Conservation (phyloP, 1,139 yeast species). For the Pichia inconspicua region DNA sequence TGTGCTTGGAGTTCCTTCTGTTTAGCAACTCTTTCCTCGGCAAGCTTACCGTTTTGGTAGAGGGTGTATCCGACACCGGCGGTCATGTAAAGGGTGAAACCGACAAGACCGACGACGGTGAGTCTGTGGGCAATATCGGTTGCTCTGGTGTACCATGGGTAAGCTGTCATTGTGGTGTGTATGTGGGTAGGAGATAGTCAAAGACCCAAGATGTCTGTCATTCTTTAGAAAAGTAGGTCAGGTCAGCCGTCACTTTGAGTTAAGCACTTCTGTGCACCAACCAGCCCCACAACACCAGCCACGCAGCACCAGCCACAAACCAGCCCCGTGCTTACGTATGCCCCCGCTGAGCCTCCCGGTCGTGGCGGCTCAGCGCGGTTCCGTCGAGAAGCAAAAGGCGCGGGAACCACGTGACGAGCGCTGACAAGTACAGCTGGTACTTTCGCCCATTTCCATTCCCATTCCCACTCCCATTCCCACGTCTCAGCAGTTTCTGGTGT, state of each 20-base stretch:
- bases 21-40: constrained; percentile 34
- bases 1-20: constrained; percentile 27
- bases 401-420: constrained; percentile 22
- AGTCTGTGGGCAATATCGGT: constrained; percentile 81
- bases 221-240: too few relatives aligned
- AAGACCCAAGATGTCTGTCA: background rate
- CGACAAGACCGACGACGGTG: constrained; percentile 69
- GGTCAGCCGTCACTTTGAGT: too few relatives aligned
- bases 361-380: constrained; percentile 3
- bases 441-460: too few relatives aligned
- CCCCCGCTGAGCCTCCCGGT: background rate
- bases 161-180: constrained; percentile 18
- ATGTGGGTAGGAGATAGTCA: background rate
- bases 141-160: constrained; percentile 66
- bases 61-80: constrained; percentile 59
- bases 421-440: constrained; percentile 13
- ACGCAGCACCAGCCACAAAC: background rate
- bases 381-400: constrained; percentile 24
- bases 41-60: constrained; percentile 48
- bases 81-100: constrained; percentile 53
- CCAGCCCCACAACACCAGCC: too few relatives aligned
- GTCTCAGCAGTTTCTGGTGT: constrained; percentile 6
- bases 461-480: background rate
- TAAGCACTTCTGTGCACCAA: too few relatives aligned
- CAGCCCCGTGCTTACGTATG: background rate